Percentiles rank a stretch among this genome's conserved stretches.
phyloP scores from a whole-genome alignment of 345 rosid species.

The Reutealis trisperma region DNA sequence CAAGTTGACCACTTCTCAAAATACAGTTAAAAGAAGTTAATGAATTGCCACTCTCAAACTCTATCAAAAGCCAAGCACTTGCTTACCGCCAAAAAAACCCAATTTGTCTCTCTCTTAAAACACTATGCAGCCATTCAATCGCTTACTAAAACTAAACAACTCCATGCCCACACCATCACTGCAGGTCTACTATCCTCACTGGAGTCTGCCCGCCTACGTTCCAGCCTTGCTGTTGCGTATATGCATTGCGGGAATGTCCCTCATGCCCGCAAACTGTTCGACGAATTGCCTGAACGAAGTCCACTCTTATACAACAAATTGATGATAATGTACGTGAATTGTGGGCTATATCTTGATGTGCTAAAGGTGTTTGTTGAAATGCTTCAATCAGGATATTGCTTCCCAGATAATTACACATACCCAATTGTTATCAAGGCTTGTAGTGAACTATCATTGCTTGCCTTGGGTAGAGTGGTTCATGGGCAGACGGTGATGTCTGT shows the following conservation, averaged over 20 bases:
- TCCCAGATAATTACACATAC: conserved; percentile 56
- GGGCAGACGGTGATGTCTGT: conserved; percentile 45
- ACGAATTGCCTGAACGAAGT: conserved; percentile 48
- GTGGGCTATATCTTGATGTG: conserved; percentile 34
- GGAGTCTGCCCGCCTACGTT: conserved; percentile 21
- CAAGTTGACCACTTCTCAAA: too few relatives aligned
- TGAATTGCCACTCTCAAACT: conserved; percentile 29
- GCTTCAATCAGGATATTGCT: conserved; percentile 37
- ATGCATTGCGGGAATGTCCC: conserved; percentile 23
- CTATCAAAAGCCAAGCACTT: neutral
- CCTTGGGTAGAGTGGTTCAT: conserved; percentile 49
- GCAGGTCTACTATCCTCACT: conserved; percentile 33
- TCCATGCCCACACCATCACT: conserved; percentile 49
- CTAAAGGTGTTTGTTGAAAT: conserved; percentile 46
- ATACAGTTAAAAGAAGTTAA: conserved; percentile 5
- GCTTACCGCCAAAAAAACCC: conserved; percentile 16
- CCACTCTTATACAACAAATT: conserved; percentile 43
- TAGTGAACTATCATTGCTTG: conserved; percentile 38
- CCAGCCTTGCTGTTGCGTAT: conserved; percentile 21
- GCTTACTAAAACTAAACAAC: conserved; percentile 41
- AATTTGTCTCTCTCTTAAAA: conserved; percentile 45
- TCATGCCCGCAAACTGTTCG: conserved; percentile 50
- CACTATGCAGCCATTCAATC: conserved; percentile 42
- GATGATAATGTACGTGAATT: conserved; percentile 41
- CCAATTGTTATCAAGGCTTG: conserved; percentile 59